Conservation (phyloP, 2,329 filamentous ascomycete genomes). For the Pseudogymnoascus sp. region DNA sequence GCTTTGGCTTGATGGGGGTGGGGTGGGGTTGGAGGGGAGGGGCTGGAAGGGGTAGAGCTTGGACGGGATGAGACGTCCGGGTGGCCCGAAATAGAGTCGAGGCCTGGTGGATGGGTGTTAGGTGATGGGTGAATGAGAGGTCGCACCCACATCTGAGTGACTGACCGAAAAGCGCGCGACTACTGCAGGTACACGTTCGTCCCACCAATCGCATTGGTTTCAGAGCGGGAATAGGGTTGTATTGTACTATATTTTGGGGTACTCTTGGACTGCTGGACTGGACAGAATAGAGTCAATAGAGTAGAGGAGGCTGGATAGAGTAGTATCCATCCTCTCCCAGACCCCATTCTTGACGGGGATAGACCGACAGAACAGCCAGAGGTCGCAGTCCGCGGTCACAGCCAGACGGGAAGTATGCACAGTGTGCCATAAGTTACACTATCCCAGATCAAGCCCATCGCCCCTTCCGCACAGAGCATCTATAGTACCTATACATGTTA, state of each 20-base stretch:
- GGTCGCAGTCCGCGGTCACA: not conserved
- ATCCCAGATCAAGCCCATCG: not conserved
- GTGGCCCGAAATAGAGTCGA: not conserved
- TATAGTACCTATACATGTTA: too few relatives aligned
- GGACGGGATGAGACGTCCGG: not conserved
- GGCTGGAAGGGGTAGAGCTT: not conserved
- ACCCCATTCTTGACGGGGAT: not conserved
- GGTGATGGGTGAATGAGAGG: too few relatives aligned
- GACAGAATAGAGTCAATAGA: too few relatives aligned
- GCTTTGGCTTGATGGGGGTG: not conserved
- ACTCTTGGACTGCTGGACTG: too few relatives aligned
- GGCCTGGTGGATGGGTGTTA: not conserved
- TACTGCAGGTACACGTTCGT: not conserved
- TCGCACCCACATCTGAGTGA: not conserved
- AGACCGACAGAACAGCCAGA: not conserved
- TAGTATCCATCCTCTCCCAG: not conserved
- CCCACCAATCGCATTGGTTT: not conserved
- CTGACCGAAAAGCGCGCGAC: not conserved
- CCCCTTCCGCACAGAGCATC: not conserved
- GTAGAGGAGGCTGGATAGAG: not conserved
- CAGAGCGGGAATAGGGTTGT: not conserved
- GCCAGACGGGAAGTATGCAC: not conserved
- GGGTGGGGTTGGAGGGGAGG: not conserved
- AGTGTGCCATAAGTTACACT: not conserved
- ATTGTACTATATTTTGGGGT: too few relatives aligned